Evolutionary conservation across 225 moss, liverwort and hornwort species (phyloP).

Genomic region (Pseudoscleropodium purum): DNA sequence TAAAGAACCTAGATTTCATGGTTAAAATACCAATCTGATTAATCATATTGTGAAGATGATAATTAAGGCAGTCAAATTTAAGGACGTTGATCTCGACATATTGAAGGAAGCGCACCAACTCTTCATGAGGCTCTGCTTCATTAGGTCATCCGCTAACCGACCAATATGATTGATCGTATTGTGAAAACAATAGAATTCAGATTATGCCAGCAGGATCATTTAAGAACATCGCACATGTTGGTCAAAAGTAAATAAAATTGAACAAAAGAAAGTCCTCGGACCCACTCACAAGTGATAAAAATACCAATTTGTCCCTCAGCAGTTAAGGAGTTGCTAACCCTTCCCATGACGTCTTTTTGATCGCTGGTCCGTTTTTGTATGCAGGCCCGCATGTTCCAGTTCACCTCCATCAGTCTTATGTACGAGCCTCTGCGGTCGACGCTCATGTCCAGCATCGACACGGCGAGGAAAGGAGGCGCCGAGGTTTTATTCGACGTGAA

Average conservation of each 20-base stretch:
- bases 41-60: not conserved
- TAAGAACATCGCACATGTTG: not conserved
- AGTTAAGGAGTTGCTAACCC: not conserved
- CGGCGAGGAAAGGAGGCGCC: constrained; percentile 45
- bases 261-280: not conserved
- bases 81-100: constrained; percentile 62
- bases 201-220: not conserved
- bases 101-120: constrained; percentile 47
- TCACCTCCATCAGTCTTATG: constrained; percentile 88
- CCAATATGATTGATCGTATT: not conserved
- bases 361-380: not conserved
- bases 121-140: not conserved
- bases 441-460: constrained; percentile 51
- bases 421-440: constrained; percentile 61
- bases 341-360: not conserved
- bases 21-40: not conserved
- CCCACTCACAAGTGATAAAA: not conserved
- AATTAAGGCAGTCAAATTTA: not conserved
- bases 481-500: constrained; percentile 81
- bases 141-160: not conserved
- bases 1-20: not conserved
- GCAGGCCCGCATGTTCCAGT: constrained; percentile 75
- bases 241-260: not conserved
- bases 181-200: not conserved
- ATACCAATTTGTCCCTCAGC: not conserved